Base-by-base conservation (phyloP, 192 early-diverging fungal species). In the Umbelopsis ramanniana region DNA sequence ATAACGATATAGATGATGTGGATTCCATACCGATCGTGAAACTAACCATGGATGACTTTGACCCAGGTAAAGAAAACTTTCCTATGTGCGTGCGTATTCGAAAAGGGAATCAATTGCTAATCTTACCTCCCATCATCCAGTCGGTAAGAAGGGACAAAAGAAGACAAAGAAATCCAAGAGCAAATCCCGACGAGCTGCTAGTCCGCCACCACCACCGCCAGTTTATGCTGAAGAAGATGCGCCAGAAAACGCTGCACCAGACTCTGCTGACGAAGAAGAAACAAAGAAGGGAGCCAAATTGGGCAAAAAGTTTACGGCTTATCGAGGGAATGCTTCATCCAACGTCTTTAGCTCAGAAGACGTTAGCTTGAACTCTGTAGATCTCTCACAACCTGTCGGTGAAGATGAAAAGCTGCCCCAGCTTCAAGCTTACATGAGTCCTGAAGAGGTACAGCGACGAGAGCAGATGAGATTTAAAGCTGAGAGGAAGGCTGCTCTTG, bases 1-100 rank as follows among this genome's bases (percentile, higher is more conserved):
- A 53, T 47, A 33, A 78, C 50, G 76, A 74, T n/a, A 17, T 63
- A 9, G 86, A 87, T 23, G 87, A 91, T 73, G 91, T 94, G 0
- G 91, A 96, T 70, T 85, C 85, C 14, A 95, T 96, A 67, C 93
- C 93, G 4, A 90, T 96, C 53, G 89, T 96, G 4, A 79, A 87
- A 35, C 81, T 96, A 23, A 84, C 83, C 53, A 80, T 94, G 54
- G 84, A 87, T 66, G 87, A 83, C 12, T 80, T 88, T 45, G 72
- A 74, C 19, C 40, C 53, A 17, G 14, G 76, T 69, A 70, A 52
- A 29, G 2, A 43, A 11, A 52, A 23, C 35, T 35, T 3, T 37
- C 46, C 29, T 48, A 33, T 19, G 17, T 55, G 6, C 37, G n/a
- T 12, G 15, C 33, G 4, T 15, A 26, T 22, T 6, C 0, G 9